Percentiles rank a stretch among this genome's conserved stretches.
phyloP scores from a whole-genome alignment of 441 rosid species.

The Pelargonium cotyledonis region DNA sequence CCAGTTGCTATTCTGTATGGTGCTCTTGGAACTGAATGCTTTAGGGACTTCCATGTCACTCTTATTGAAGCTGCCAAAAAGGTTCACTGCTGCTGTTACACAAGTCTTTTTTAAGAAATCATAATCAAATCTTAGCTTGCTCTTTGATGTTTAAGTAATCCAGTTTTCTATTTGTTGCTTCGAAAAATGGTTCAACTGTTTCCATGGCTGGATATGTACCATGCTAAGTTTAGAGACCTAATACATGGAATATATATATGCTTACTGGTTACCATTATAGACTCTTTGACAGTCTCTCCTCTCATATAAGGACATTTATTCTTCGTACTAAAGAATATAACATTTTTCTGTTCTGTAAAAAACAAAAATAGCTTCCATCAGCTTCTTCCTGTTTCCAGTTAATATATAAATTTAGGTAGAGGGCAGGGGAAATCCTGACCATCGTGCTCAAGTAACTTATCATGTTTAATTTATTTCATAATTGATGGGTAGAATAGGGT shows the following conservation, averaged over 20 bases:
- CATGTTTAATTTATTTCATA: neutral
- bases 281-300: neutral
- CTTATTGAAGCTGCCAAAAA: constrained; percentile 70
- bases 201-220: neutral
- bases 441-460: neutral
- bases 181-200: neutral
- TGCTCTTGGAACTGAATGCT: constrained; percentile 90
- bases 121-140: neutral
- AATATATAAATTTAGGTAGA: neutral
- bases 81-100: constrained; percentile 32
- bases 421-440: neutral
- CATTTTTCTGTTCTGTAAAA: neutral
- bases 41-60: constrained; percentile 62
- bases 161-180: constrained; percentile 12
- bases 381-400: neutral
- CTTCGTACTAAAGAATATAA: neutral
- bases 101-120: neutral
- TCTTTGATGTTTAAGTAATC: neutral
- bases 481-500: neutral
- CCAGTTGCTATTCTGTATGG: constrained; percentile 83
- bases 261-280: neutral
- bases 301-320: neutral
- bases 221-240: neutral
- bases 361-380: neutral
- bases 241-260: neutral